A percentile compares a stretch with the other conserved stretches of the same genome.
Evolutionary conservation across 352 stramenopile genomes (phyloP).

Genomic region (Aphanomyces astaci): DNA sequence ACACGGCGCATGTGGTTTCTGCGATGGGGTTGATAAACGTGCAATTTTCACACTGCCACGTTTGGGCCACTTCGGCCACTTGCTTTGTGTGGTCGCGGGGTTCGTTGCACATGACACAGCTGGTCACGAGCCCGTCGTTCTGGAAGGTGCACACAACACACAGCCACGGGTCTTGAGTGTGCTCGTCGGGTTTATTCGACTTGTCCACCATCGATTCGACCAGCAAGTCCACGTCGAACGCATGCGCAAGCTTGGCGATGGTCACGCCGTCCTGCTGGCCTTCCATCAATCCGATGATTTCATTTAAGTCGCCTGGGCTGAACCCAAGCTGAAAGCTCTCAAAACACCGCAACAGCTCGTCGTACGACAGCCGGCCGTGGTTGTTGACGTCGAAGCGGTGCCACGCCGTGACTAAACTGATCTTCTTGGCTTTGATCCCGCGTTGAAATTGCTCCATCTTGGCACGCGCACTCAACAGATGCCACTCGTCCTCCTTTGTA

Average conservation of each 20-base stretch:
- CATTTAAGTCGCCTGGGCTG: slow-evolving; percentile 68
- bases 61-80: slow-evolving; percentile 23
- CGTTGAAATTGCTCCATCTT: slow-evolving; percentile 82
- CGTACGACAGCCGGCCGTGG: slow-evolving; percentile 45
- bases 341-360: slow-evolving; percentile 77
- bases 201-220: slow-evolving; percentile 34
- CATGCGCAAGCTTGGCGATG: slow-evolving; percentile 62
- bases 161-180: slow-evolving; percentile 41
- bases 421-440: slow-evolving; percentile 43
- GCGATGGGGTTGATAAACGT: slow-evolving; percentile 78
- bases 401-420: slow-evolving; percentile 41
- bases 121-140: slow-evolving; percentile 39
- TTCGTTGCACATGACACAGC: slow-evolving; percentile 57
- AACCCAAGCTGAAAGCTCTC: slow-evolving; percentile 82
- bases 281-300: slow-evolving; percentile 72
- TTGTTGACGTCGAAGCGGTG: slow-evolving; percentile 67
- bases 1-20: slow-evolving; percentile 70
- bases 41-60: slow-evolving; percentile 77
- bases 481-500: slow-evolving; percentile 95
- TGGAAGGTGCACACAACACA: slow-evolving; percentile 73
- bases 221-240: slow-evolving; percentile 52
- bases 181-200: too few species aligned
- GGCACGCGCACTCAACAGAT: slow-evolving; percentile 75
- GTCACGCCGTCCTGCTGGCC: slow-evolving; percentile 47
- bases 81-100: slow-evolving; percentile 30